These are phyloP conservation scores for Apophysomyces trapeziformis DNA, from an alignment of 371 early-diverging fungal genomes.

Conservation along the genomic window DNA sequence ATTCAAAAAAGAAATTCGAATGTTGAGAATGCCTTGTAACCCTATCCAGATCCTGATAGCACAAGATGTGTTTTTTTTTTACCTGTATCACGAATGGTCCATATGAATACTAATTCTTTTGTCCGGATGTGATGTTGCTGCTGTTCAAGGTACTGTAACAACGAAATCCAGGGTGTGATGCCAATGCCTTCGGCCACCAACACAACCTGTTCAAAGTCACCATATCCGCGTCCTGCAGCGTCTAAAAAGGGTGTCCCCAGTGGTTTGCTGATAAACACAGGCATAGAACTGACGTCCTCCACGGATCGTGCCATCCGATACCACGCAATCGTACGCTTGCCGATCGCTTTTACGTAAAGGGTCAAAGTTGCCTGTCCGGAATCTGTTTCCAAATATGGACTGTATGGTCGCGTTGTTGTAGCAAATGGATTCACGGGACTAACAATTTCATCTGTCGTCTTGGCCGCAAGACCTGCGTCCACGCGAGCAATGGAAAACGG, in stretches of 20 bases:
- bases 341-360: conserved; percentile 39
- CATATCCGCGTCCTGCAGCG: conserved; percentile 24
- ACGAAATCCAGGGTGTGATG: conserved; percentile 49
- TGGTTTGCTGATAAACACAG: conserved; percentile 36
- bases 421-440: conserved; percentile 7
- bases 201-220: conserved; percentile 32
- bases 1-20: too few relatives aligned
- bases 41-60: too few relatives aligned
- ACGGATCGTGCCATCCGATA: conserved; percentile 13
- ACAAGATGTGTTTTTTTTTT: conserved; percentile 14
- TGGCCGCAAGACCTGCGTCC: conserved; percentile 6
- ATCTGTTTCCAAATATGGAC: neutral
- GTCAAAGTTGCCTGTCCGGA: conserved; percentile 19
- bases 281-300: neutral
- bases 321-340: conserved; percentile 23
- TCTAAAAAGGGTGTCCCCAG: conserved; percentile 27
- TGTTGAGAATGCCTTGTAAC: too few relatives aligned
- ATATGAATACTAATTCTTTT: conserved; percentile 21
- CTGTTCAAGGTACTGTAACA: conserved; percentile 30
- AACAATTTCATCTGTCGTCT: neutral
- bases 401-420: neutral
- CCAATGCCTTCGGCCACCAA: conserved; percentile 49
- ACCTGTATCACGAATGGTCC: conserved; percentile 37
- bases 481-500: conserved; percentile 45
- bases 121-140: conserved; percentile 24